These are phyloP conservation scores for Verticillium nubilum DNA, from an alignment of 2,329 filamentous ascomycete genomes.

Conservation along the genomic window DNA sequence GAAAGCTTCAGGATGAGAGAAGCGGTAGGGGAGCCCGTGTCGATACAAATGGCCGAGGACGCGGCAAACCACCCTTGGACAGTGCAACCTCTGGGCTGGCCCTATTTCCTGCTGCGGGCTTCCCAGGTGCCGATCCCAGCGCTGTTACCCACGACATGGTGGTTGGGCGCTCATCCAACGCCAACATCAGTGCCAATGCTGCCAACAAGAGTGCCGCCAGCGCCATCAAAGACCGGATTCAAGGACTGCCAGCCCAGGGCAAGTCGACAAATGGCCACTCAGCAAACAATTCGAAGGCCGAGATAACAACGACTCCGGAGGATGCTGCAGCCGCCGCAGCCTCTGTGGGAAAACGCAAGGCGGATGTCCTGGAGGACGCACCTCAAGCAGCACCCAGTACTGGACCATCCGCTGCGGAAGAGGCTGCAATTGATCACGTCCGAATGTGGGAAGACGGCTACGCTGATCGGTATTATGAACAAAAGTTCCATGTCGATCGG, in stretches of 20 bases:
- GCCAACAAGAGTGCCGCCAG: conserved; percentile 95
- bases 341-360: conserved; percentile 71
- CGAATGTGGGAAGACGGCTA: conserved; percentile 95
- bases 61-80: conserved; percentile 8
- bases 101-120: conserved; percentile 29
- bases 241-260: conserved; percentile 34
- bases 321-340: conserved; percentile 24
- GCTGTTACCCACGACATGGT: conserved; percentile 82
- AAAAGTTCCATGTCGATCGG: conserved; percentile 85
- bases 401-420: conserved; percentile 46
- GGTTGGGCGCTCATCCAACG: conserved; percentile 33
- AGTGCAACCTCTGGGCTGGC: conserved; percentile 13
- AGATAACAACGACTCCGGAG: conserved; percentile 9
- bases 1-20: conserved; percentile 63
- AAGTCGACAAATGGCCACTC: conserved; percentile 6
- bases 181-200: conserved; percentile 51
- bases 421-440: conserved; percentile 71
- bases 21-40: conserved; percentile 29
- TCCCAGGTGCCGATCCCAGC: conserved; percentile 45
- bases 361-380: conserved; percentile 55
- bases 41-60: conserved; percentile 16
- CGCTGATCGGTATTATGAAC: conserved; percentile 90
- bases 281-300: conserved; percentile 13
- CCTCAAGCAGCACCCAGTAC: conserved; percentile 8
- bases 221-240: conserved; percentile 74